These are phyloP conservation scores for Aspergillus thermomutatus DNA, from an alignment of 2,329 filamentous ascomycete species.

Conservation along the genomic window DNA sequence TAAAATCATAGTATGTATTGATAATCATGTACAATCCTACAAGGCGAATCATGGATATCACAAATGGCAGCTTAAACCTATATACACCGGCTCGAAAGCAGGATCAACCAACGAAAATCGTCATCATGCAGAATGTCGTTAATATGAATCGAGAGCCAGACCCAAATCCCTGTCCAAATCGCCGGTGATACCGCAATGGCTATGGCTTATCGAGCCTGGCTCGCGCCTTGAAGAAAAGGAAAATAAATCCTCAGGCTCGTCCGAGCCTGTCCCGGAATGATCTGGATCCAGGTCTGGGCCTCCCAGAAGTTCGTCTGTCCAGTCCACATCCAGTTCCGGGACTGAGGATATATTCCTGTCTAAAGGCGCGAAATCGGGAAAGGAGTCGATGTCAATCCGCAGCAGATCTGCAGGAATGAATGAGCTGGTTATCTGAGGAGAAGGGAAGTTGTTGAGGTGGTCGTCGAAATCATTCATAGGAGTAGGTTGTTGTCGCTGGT, in stretches of 20 bases:
- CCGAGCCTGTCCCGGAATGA: slow-evolving; percentile 3
- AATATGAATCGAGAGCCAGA: slow-evolving; percentile 11
- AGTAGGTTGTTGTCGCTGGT: slow-evolving; percentile 13
- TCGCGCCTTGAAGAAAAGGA: slow-evolving; percentile 18
- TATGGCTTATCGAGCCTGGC: slow-evolving; percentile 9
- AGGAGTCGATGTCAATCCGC: slow-evolving; percentile 24
- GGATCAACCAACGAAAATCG: neutral
- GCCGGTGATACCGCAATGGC: slow-evolving; percentile 28
- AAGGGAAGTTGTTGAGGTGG: slow-evolving; percentile 11
- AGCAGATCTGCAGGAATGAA: slow-evolving; percentile 19
- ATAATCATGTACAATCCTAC: neutral
- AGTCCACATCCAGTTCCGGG: slow-evolving; percentile 26
- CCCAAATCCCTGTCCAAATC: slow-evolving; percentile 38
- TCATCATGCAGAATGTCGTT: neutral
- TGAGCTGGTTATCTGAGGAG: slow-evolving; percentile 8
- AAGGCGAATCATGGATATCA: neutral
- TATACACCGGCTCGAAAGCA: neutral
- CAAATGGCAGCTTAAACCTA: neutral
- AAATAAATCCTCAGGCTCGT: slow-evolving; percentile 16
- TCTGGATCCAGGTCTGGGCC: slow-evolving; percentile 17
- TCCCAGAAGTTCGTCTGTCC: slow-evolving; percentile 29
- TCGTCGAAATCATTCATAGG: slow-evolving; percentile 24
- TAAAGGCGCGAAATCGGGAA: slow-evolving; percentile 14
- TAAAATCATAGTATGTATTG: neutral
- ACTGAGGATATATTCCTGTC: slow-evolving; percentile 5